Percentiles rank a stretch among this genome's conserved stretches.
Conservation (phyloP, 2,329 filamentous ascomycete genomes). For the Trichoderma afroharzianum region DNA sequence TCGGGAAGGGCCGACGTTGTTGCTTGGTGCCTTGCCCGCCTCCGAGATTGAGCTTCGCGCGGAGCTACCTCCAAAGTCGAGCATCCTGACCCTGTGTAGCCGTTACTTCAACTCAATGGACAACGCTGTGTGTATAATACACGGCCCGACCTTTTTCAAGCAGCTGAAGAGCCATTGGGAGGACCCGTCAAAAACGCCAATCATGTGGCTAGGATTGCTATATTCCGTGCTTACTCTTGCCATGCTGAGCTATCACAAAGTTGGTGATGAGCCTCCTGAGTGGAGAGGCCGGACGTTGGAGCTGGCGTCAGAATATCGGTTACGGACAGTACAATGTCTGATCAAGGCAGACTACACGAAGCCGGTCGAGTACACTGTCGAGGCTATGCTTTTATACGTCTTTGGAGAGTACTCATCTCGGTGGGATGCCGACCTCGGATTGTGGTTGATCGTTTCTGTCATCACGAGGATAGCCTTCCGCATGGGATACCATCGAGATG, state of each 20-base stretch:
- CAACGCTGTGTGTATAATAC: conserved; percentile 68
- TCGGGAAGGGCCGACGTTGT: conserved; percentile 67
- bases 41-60: conserved; percentile 74
- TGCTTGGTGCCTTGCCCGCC: conserved; percentile 71
- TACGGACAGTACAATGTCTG: conserved; percentile 74
- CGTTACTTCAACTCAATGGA: conserved; percentile 86
- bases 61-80: conserved; percentile 74
- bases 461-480: conserved; percentile 58
- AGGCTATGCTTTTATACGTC: conserved; percentile 71
- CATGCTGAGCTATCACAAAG: conserved; percentile 74
- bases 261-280: conserved; percentile 75
- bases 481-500: conserved; percentile 76
- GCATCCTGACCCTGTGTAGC: conserved; percentile 78
- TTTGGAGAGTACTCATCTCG: conserved; percentile 71
- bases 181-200: conserved; percentile 65
- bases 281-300: conserved; percentile 65
- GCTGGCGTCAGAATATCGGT: conserved; percentile 60
- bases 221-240: conserved; percentile 75
- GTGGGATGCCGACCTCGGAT: conserved; percentile 68
- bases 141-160: conserved; percentile 80
- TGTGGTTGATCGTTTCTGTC: conserved; percentile 56
- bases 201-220: conserved; percentile 75
- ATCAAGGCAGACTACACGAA: conserved; percentile 74
- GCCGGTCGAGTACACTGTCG: conserved; percentile 70
- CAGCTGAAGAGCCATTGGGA: conserved; percentile 65